Evolutionary conservation across 1,139 yeast species (phyloP).

Genomic region (Arxiozyma telluris): DNA sequence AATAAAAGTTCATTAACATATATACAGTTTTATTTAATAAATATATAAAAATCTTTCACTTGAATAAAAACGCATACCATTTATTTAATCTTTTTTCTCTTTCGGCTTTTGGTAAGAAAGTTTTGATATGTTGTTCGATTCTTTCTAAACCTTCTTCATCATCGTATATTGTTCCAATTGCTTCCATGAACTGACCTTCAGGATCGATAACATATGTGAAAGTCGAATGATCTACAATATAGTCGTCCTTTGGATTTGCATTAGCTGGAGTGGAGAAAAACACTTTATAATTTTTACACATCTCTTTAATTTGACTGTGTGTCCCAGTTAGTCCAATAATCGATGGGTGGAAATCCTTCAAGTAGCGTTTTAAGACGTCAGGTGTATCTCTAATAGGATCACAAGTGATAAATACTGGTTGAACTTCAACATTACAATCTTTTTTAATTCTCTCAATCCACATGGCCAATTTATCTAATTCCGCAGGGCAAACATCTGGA

Average conservation of each 20-base stretch:
- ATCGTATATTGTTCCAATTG: slow-evolving; percentile 81
- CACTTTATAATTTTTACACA: slow-evolving; percentile 83
- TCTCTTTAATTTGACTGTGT: slow-evolving; percentile 70
- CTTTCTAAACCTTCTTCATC: slow-evolving; percentile 72
- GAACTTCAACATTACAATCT: slow-evolving; percentile 50
- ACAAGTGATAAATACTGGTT: slow-evolving; percentile 87
- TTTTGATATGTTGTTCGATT: slow-evolving; percentile 66
- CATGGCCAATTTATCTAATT: slow-evolving; percentile 78
- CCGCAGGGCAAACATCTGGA: slow-evolving; percentile 98
- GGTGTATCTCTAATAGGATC: slow-evolving; percentile 94
- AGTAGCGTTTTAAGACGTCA: slow-evolving; percentile 65
- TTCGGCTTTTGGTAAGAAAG: slow-evolving; percentile 62
- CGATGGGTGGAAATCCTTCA: slow-evolving; percentile 79
- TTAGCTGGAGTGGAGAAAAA: slow-evolving; percentile 79
- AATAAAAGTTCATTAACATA: neutral
- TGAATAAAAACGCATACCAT: slow-evolving; percentile 46
- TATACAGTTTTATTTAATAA: neutral
- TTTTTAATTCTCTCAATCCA: slow-evolving; percentile 58
- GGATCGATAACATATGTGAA: slow-evolving; percentile 95
- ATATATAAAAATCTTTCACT: slow-evolving; percentile 16
- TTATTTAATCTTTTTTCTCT: slow-evolving; percentile 52
- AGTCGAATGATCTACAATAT: slow-evolving; percentile 91
- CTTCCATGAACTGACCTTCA: slow-evolving; percentile 91
- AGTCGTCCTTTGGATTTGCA: slow-evolving; percentile 88
- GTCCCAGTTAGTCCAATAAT: slow-evolving; percentile 88